phyloP scores from a whole-genome alignment of 148 eudicot genomes.

The Camellia granthamiana region DNA sequence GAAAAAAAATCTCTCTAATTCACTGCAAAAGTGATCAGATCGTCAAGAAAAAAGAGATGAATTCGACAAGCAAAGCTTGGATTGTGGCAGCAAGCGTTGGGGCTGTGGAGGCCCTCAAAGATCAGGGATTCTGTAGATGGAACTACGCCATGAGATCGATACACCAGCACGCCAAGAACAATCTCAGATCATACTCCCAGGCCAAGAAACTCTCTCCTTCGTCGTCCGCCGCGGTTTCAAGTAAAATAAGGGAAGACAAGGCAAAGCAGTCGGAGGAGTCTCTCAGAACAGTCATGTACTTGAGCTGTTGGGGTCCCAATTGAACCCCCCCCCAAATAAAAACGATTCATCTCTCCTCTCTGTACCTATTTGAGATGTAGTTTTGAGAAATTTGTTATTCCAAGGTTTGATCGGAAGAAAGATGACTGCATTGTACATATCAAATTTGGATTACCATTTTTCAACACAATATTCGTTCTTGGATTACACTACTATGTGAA shows the following conservation, averaged over 20 bases:
- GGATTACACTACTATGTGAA: no score
- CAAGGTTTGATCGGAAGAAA: no score
- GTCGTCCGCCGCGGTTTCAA: not conserved
- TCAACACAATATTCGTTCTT: no score
- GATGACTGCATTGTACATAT: no score
- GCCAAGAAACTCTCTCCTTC: not conserved
- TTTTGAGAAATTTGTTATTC: no score
- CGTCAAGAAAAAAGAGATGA: not conserved
- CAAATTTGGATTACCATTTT: no score
- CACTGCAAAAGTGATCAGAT: no score
- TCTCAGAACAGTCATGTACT: conserved; percentile 10
- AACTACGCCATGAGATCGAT: conserved; percentile 1
- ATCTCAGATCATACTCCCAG: conserved; percentile 5
- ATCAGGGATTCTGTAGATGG: conserved; percentile 16
- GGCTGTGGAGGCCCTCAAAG: conserved; percentile 8
- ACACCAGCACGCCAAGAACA: conserved; percentile 4
- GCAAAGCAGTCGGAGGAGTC: conserved; percentile 8
- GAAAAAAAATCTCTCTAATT: no score
- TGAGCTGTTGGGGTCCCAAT: conserved; percentile 19
- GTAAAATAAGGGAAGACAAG: not conserved
- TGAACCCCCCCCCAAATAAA: not conserved
- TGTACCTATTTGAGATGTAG: no score
- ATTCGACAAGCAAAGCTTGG: conserved; percentile 7
- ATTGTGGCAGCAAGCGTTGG: conserved; percentile 5
- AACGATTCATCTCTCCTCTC: no score